Evolutionary conservation across 1,139 yeast genomes (phyloP).

Genomic region (Pneumocystis jirovecii): DNA sequence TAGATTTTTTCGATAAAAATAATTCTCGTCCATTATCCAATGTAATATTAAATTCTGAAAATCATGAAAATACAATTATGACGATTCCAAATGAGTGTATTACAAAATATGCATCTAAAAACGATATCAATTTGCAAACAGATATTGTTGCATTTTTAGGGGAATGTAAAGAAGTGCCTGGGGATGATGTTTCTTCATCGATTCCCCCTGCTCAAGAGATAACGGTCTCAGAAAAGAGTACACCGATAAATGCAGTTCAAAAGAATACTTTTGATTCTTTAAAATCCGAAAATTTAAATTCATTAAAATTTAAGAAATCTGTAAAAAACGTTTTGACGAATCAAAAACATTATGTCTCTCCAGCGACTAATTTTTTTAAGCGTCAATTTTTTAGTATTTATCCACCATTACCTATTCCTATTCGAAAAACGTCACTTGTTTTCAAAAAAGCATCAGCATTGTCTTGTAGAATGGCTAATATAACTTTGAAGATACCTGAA

Average conservation of each 20-base stretch:
- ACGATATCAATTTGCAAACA: neutral
- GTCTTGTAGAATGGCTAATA: neutral
- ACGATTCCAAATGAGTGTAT: neutral
- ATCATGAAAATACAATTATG: neutral
- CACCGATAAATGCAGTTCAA: neutral
- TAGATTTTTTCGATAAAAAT: neutral
- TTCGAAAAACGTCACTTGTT: neutral
- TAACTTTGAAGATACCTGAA: neutral
- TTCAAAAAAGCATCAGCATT: neutral
- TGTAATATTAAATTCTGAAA: neutral
- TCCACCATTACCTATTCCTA: neutral
- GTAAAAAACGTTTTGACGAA: neutral
- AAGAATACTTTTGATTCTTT: neutral
- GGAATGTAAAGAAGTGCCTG: neutral
- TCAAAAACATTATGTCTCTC: neutral
- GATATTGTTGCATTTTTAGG: neutral
- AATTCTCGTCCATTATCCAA: neutral
- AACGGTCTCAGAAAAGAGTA: neutral
- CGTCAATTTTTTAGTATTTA: neutral
- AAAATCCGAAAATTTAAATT: neutral
- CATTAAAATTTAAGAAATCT: neutral
- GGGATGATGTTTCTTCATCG: neutral
- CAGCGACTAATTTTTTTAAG: neutral
- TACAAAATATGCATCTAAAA: neutral
- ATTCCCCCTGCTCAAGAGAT: neutral